A percentile compares a stretch with the other conserved stretches of the same genome.
phyloP scores from a whole-genome alignment of 345 rosid genomes.

The Alliaria petiolata region DNA sequence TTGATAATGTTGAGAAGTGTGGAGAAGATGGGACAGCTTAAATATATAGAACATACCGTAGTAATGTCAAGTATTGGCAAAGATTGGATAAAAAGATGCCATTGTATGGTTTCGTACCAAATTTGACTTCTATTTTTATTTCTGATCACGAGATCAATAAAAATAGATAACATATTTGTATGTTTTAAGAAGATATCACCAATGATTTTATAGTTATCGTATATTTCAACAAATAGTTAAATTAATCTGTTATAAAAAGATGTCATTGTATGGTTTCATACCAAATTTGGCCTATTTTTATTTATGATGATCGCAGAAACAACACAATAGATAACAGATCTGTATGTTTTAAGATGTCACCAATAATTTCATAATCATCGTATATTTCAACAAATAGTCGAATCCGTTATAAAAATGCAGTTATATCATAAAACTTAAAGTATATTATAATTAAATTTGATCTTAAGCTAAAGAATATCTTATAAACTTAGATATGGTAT shows the following conservation, averaged over 20 bases:
- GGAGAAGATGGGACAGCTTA: constrained; percentile 4
- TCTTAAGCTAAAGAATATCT: neutral
- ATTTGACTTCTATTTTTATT: neutral
- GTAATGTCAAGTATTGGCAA: constrained; percentile 18
- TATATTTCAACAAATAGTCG: too few species aligned
- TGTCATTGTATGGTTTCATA: too few species aligned
- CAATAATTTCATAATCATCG: too few species aligned
- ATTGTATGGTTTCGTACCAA: constrained; percentile 7
- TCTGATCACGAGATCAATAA: neutral
- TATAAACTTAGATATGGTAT: neutral
- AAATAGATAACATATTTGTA: neutral
- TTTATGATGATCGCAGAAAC: too few species aligned
- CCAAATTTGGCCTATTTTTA: too few species aligned
- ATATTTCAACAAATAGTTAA: too few species aligned
- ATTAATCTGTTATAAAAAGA: too few species aligned
- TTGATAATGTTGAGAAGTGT: constrained; percentile 9
- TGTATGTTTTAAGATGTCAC: too few species aligned
- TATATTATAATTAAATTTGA: neutral
- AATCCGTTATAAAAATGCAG: too few species aligned
- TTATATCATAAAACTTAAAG: too few species aligned
- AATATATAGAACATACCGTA: constrained; percentile 19
- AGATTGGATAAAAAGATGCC: constrained; percentile 12
- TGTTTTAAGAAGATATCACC: neutral
- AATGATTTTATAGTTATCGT: too few species aligned
- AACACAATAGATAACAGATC: too few species aligned